A percentile compares a stretch with the other conserved stretches of the same genome.
phyloP scores from a whole-genome alignment of 1,284 basidiomycete species.

The Austropuccinia psidii region DNA sequence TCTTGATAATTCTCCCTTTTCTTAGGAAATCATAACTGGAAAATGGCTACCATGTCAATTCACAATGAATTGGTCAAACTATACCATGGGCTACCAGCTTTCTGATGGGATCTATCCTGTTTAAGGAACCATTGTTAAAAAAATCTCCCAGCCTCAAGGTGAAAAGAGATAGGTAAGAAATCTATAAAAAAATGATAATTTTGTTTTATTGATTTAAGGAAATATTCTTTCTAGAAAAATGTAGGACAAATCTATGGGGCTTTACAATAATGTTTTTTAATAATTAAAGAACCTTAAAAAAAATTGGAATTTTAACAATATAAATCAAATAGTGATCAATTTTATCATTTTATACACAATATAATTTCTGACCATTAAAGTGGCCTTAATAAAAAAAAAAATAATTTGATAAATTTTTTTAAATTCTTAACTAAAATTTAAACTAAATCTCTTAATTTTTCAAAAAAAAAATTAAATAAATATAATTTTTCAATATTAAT shows the following conservation, averaged over 20 bases:
- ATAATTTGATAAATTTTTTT: too few relatives aligned
- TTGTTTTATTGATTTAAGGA: neutral
- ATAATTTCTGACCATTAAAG: too few relatives aligned
- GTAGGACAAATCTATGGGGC: neutral
- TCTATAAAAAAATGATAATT: neutral
- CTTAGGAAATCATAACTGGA: neutral
- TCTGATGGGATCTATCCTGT: neutral
- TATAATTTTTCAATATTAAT: too few relatives aligned
- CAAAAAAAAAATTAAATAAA: too few relatives aligned
- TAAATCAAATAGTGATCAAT: too few relatives aligned
- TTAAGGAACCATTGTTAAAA: neutral
- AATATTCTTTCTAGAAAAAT: neutral
- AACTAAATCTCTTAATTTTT: too few relatives aligned
- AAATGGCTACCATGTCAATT: neutral
- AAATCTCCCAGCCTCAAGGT: neutral
- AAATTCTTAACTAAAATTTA: too few relatives aligned
- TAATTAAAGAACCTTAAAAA: too few relatives aligned
- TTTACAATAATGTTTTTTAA: too few relatives aligned
- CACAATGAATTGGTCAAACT: neutral
- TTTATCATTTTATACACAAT: too few relatives aligned
- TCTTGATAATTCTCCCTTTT: neutral
- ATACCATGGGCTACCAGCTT: neutral
- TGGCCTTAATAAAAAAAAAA: too few relatives aligned
- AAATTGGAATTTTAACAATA: too few relatives aligned
- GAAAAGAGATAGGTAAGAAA: neutral